Evolutionary conservation across 331 rosid genomes (phyloP).

Genomic region (Malus hybrid): DNA sequence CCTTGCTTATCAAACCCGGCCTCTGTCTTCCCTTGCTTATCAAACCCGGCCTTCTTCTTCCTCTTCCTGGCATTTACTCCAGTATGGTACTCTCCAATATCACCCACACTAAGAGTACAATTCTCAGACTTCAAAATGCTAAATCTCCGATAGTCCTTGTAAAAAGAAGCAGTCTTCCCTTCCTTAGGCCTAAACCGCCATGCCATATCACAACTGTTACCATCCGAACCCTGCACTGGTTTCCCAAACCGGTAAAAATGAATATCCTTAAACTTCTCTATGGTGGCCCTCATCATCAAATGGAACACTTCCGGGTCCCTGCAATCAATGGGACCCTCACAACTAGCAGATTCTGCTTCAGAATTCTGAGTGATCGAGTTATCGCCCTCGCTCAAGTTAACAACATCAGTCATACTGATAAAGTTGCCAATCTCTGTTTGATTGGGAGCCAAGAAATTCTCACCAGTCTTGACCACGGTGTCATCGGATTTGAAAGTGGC

Average conservation of each 20-base stretch:
- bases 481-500: constrained; percentile 91
- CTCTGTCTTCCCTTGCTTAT: too few relatives aligned
- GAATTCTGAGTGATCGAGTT: not conserved
- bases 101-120: constrained; percentile 55
- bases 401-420: constrained; percentile 61
- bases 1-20: constrained; percentile 52
- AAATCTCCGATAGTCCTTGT: constrained; percentile 94
- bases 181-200: constrained; percentile 98
- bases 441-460: constrained; percentile 87
- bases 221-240: constrained; percentile 53
- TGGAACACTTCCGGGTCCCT: constrained; percentile 91
- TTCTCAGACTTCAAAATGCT: constrained; percentile 56
- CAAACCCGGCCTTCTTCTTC: constrained; percentile 40
- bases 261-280: constrained; percentile 82
- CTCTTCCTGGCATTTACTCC: constrained; percentile 87
- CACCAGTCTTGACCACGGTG: constrained; percentile 78
- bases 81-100: constrained; percentile 83
- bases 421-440: constrained; percentile 57
- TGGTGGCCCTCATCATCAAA: constrained; percentile 80
- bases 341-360: constrained; percentile 18
- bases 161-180: constrained; percentile 83
- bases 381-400: constrained; percentile 21
- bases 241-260: constrained; percentile 91
- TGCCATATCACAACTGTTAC: constrained; percentile 86
- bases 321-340: constrained; percentile 73